A percentile compares a stretch with the other conserved stretches of the same genome.
Evolutionary conservation across 225 moss, liverwort and hornwort species (phyloP).

Genomic region (Takakia lepidozioides): DNA sequence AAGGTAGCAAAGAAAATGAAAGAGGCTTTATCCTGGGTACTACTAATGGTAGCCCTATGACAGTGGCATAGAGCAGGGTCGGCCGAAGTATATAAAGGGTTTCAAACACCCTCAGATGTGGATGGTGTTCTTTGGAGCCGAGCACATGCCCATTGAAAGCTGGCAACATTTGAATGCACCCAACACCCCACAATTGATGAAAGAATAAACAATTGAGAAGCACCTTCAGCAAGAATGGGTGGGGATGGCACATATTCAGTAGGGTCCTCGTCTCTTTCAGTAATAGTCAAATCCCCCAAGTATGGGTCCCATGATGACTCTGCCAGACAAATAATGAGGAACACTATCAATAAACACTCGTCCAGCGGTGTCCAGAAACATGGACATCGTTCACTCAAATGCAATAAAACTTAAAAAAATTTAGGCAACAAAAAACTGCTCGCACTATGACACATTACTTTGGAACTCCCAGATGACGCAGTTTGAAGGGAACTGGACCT

Average conservation of each 20-base stretch:
- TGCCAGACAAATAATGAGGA: slow-evolving; percentile 7
- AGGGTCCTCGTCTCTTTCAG: slow-evolving; percentile 62
- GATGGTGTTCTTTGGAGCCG: too few relatives aligned
- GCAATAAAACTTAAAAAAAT: background rate
- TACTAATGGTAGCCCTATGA: too few relatives aligned
- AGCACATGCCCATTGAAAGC: too few relatives aligned
- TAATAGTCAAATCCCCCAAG: slow-evolving; percentile 49
- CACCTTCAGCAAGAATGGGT: slow-evolving; percentile 50
- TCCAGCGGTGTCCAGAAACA: too few relatives aligned
- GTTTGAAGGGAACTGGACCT: background rate
- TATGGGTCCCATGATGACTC: slow-evolving; percentile 38
- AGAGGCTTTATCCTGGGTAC: too few relatives aligned
- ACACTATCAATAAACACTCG: background rate
- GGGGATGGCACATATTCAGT: slow-evolving; percentile 58
- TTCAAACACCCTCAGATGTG: too few relatives aligned
- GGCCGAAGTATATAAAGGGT: too few relatives aligned
- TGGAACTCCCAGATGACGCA: too few relatives aligned
- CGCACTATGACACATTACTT: background rate
- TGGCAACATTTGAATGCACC: too few relatives aligned
- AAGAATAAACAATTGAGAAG: background rate
- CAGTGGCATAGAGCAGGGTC: too few relatives aligned
- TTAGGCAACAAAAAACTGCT: background rate
- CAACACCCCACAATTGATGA: too few relatives aligned
- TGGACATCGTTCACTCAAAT: background rate
- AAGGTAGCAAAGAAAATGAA: too few relatives aligned